phyloP scores from a whole-genome alignment of 2,329 filamentous ascomycete species.

The Pyricularia grisea region DNA sequence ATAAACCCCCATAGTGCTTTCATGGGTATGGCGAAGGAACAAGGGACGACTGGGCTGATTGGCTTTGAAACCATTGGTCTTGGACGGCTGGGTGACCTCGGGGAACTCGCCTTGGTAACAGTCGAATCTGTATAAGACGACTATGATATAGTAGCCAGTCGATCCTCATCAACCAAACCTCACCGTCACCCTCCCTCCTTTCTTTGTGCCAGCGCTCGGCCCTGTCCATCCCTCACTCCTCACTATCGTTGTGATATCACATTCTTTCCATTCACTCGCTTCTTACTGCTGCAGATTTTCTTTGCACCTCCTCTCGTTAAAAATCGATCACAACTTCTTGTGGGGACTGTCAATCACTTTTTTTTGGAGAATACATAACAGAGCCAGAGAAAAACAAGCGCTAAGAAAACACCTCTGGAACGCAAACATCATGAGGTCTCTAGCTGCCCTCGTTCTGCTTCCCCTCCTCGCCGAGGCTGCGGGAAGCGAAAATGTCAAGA shows the following conservation, averaged over 20 bases:
- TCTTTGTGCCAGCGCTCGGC: background rate
- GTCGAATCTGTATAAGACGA: background rate
- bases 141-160: background rate
- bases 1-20: background rate
- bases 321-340: background rate
- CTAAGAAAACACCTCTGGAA: background rate
- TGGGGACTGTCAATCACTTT: background rate
- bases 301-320: background rate
- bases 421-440: background rate
- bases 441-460: background rate
- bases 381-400: background rate
- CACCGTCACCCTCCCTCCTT: background rate
- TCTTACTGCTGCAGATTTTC: background rate
- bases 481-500: background rate
- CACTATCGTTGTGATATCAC: background rate
- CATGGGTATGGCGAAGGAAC: background rate
- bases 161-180: background rate
- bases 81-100: background rate
- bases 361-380: background rate
- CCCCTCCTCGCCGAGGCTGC: background rate
- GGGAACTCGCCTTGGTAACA: background rate
- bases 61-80: background rate
- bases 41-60: background rate
- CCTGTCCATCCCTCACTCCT: background rate
- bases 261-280: background rate